Evolutionary conservation across 306 rosid genomes (phyloP), one percentile per base, ranked within the genome.

Genomic region (Ammopiptanthus mongolicus): DNA sequence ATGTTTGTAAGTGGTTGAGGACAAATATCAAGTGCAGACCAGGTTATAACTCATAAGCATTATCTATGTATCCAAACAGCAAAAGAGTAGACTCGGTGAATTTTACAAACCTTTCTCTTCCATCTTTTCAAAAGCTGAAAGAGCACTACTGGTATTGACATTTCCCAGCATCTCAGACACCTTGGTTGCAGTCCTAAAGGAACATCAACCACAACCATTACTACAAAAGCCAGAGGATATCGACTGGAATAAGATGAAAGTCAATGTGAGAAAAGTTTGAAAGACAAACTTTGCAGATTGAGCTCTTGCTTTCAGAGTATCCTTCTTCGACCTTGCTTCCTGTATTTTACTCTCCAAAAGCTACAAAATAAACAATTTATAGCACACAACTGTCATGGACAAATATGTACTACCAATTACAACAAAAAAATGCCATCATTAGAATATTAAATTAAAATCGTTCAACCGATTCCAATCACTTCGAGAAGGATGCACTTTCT

Each of bases 71-170:
- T 7, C 53, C 52, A 36, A 65, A 61, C 69, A 72, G 37, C 76
- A 36, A 68, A 72, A 50, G 34, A 65, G 65, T 34, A 48, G 48
- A 56, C 44, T 57, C 22, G 1, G 9, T 48, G 51, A 48, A 29
- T 62, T 81, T 81, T 74, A 46, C 86, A 78, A 48, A 94, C 98
- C 98, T 91, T 94, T 94, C 82, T 94, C 98, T 78, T 94, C 98
- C 98, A 94, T 94, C 85, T 94, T 94, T 73, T 94, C 98, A 25
- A 94, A 91, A 72, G 93, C 97, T 12, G 98, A 91, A 79, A 94
- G 94, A 78, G 97, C 94, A 78, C 92, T 88, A 73, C 98, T 91
- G 69, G 98, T 90, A 78, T 91, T 91, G 71, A 94, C 96, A 80
- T 91, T 91, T 74, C 98, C 97, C 80, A 94, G 73, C 92, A 91